Evolutionary conservation across 768 basidiomycete species (phyloP), one percentile per base, ranked within the genome.

Genomic region (Suillus clintonianus): DNA sequence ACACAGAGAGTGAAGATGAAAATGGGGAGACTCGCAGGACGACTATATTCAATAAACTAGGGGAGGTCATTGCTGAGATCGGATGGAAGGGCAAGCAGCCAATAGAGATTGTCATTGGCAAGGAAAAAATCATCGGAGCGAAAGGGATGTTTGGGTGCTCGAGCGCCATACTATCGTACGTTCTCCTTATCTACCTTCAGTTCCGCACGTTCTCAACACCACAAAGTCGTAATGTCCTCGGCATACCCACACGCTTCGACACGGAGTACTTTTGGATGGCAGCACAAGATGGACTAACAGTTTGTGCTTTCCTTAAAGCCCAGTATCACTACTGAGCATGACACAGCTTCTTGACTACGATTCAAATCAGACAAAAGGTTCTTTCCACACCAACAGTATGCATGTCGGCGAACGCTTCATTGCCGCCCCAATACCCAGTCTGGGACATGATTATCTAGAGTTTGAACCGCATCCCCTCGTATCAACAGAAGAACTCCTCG

Each of bases 201-300:
- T 55, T 30, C 41, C 60, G 37, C 42, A 67, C 9, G 30, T 63
- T 55, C 43, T 14, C n/a, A 47, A 59, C 47, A 37, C 34, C 34
- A 39, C 58, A 17, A 65, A 88, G 86, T 71, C 82, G 81, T n/a
- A 86, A 87, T 68, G 75, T 83, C 34, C 82, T 88, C n/a, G 80
- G 81, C 24, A 79, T 88, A 55, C 86, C 86, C 22, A 85, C 85
- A 9, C 83, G 86, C n/a, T 88, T 88, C 64, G 85, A 87, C 64
- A 81, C 85, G 2, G 83, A 86, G 67, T 85, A 81, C 64, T 76
- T 86, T 42, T 88, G 87, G 87, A 80, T 80, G 50, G 86, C 85
- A 14, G 84, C 83, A n/a, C 74, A 82, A 0, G 77, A 84, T 60
- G 82, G 83, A 30, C 75, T 88, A 11, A 81, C 78, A 24, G 86